Conservation (phyloP, 208 protist species). For the Wallacemonas sp. region DNA sequence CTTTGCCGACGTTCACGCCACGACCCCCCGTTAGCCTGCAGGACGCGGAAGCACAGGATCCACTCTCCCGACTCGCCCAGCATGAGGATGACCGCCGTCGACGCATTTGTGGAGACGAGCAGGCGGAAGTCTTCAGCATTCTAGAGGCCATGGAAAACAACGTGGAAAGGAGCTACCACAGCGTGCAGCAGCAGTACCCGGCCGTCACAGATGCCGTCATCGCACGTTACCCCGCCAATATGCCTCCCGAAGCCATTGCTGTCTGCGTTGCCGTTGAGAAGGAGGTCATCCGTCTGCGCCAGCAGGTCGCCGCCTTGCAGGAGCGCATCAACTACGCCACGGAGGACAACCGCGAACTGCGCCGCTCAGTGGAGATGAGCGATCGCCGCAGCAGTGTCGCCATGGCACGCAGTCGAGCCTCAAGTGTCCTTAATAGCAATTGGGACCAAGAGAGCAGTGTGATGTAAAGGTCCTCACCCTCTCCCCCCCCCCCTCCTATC, state of each 20-base stretch:
- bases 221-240: constrained; percentile 7
- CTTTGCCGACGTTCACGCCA: background rate
- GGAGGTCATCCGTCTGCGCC: constrained; percentile 11
- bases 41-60: background rate
- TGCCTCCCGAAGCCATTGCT: constrained; percentile 3
- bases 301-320: background rate
- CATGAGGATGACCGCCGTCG: background rate
- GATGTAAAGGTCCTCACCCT: too few relatives aligned
- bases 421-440: constrained; percentile 1
- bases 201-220: constrained; percentile 1
- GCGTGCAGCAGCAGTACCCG: background rate
- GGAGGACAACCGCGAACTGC: constrained; percentile 10
- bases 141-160: background rate
- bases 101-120: constrained; percentile 1
- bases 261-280: constrained; percentile 12
- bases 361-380: constrained; percentile 3
- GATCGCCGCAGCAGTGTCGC: constrained; percentile 4
- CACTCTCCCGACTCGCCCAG: background rate
- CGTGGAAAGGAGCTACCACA: background rate
- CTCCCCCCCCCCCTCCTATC: too few relatives aligned
- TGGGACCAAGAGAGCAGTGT: background rate
- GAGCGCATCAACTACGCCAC: background rate
- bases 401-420: constrained; percentile 2
- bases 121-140: background rate
- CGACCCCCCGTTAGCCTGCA: background rate